phyloP scores from a whole-genome alignment of 2,329 filamentous ascomycete species.

The Aspergillus oerlinghausenensis region DNA sequence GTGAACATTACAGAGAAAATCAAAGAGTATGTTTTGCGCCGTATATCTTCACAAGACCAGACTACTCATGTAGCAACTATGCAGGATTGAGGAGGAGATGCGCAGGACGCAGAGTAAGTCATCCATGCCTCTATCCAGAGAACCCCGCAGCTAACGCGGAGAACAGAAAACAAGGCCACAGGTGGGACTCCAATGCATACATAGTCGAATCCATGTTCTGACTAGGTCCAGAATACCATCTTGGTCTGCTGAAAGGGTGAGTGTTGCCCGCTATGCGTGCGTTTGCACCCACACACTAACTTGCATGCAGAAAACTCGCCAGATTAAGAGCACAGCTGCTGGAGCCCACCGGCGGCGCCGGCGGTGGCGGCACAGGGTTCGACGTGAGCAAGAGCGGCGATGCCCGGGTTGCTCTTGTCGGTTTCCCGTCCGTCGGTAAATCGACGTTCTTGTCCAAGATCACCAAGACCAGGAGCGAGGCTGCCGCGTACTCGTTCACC shows the following conservation, averaged over 20 bases:
- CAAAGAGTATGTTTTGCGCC: constrained; percentile 71
- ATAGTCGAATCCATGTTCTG: constrained; percentile 4
- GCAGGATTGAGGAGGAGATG: constrained; percentile 99
- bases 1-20: constrained; percentile 99
- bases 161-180: constrained; percentile 93
- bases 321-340: constrained; percentile 90
- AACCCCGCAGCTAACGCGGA: constrained; percentile 32
- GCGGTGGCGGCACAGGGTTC: constrained; percentile 75
- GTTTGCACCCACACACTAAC: constrained; percentile 22
- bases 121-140: constrained; percentile 11
- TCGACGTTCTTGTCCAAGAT: constrained; percentile 99
- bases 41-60: background rate
- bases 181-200: constrained; percentile 54
- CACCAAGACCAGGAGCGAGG: constrained; percentile 94
- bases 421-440: constrained; percentile 98
- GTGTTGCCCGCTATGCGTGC: background rate
- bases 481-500: constrained; percentile 95
- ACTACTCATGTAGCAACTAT: constrained; percentile 1
- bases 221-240: constrained; percentile 75
- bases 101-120: constrained; percentile 89
- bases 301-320: constrained; percentile 75
- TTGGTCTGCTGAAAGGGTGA: constrained; percentile 94
- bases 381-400: constrained; percentile 95
- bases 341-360: constrained; percentile 77
- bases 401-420: constrained; percentile 92